phyloP scores from a whole-genome alignment of 2,329 filamentous ascomycete species.

The Byssochlamys sp. region DNA sequence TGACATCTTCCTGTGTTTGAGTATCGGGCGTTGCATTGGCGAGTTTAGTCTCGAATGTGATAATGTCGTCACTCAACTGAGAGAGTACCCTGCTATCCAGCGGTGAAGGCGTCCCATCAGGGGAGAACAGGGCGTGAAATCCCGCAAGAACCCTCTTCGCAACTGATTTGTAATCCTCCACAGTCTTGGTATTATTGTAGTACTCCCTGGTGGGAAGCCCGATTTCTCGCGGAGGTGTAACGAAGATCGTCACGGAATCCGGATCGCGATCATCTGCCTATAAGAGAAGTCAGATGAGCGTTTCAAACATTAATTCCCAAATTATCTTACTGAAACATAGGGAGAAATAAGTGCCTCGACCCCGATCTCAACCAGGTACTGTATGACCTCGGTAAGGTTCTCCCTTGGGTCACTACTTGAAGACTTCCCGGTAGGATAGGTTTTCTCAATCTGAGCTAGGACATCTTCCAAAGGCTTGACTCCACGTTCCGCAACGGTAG shows the following conservation, averaged over 20 bases:
- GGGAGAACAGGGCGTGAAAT: conserved; percentile 17
- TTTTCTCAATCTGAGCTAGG: conserved; percentile 43
- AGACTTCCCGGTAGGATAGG: conserved; percentile 33
- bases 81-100: background rate
- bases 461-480: conserved; percentile 48
- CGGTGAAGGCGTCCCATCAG: background rate
- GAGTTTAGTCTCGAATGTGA: conserved; percentile 53
- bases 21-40: conserved; percentile 50
- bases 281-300: conserved; percentile 1
- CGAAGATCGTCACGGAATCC: conserved; percentile 43
- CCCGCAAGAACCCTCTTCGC: conserved; percentile 33
- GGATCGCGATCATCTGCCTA: conserved; percentile 47
- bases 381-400: conserved; percentile 25
- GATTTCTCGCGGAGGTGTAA: conserved; percentile 37
- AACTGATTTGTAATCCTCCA: conserved; percentile 42
- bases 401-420: conserved; percentile 12
- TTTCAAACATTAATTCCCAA: background rate
- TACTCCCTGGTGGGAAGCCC: conserved; percentile 56
- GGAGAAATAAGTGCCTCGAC: conserved; percentile 25
- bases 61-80: conserved; percentile 31
- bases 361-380: conserved; percentile 29
- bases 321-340: conserved; percentile 22
- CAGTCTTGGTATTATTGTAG: conserved; percentile 46
- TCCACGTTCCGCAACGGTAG: conserved; percentile 46
- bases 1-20: conserved; percentile 52